Percentiles rank a stretch among this genome's conserved stretches.
phyloP scores from a whole-genome alignment of 148 eudicot species.

The Limonium bicolor region DNA sequence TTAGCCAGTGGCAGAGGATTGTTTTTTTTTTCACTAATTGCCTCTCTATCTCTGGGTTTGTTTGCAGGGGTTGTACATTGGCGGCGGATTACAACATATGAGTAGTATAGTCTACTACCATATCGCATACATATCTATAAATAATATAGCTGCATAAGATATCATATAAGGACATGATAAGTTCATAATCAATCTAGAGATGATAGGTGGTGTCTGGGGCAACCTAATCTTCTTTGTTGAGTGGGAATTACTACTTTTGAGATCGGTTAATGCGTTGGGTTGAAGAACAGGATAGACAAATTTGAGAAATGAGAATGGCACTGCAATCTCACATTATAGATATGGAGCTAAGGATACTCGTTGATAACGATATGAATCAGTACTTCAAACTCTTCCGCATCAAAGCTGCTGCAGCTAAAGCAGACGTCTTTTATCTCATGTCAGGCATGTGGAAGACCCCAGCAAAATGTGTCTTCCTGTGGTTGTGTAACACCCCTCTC shows the following conservation, averaged over 20 bases:
- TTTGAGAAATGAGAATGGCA: conserved; percentile 43
- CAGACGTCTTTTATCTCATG: conserved; percentile 69
- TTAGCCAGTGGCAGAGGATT: too few relatives aligned
- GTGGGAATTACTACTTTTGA: conserved; percentile 76
- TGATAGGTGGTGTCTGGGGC: not conserved
- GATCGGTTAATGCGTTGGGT: conserved; percentile 75
- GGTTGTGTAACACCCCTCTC: too few relatives aligned
- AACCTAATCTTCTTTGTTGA: not conserved
- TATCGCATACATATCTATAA: not conserved
- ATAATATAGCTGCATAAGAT: conserved; percentile 2
- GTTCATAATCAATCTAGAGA: not conserved
- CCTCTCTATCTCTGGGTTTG: too few relatives aligned
- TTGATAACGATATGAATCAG: conserved; percentile 57
- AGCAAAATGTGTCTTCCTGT: conserved; percentile 71
- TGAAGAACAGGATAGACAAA: conserved; percentile 62
- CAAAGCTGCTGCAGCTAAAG: conserved; percentile 68
- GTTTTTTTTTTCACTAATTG: too few relatives aligned
- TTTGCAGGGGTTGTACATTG: conserved; percentile 41
- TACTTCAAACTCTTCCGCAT: conserved; percentile 61
- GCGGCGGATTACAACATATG: conserved; percentile 49
- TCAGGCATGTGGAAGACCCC: conserved; percentile 91
- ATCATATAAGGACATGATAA: too few relatives aligned
- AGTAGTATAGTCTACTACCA: conserved; percentile 49
- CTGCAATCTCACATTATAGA: conserved; percentile 40
- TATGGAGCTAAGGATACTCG: conserved; percentile 42